Percentiles rank a stretch among this genome's conserved stretches.
Conservation (phyloP, 208 protist species). For the Trypanosomatidae sp. region DNA sequence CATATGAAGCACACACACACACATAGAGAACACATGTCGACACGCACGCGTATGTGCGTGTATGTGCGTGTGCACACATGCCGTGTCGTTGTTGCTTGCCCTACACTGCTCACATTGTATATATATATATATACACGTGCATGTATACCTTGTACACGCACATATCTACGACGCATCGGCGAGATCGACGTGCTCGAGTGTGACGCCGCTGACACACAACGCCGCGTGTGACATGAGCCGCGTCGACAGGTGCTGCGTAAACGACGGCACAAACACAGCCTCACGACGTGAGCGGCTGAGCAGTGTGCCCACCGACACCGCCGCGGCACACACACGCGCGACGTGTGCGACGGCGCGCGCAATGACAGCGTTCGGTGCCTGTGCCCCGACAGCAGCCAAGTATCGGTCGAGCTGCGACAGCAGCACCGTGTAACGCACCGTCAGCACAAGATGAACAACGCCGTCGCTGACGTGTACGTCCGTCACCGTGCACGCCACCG, state of each 20-base stretch:
- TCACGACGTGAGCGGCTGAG: constrained; percentile 48
- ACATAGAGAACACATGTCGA: no score
- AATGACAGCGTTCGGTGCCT: constrained; percentile 60
- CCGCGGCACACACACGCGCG: constrained; percentile 22
- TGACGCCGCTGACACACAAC: constrained; percentile 30
- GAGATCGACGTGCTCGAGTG: constrained; percentile 46
- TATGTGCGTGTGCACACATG: no score
- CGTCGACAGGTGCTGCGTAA: constrained; percentile 23
- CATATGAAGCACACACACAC: no score
- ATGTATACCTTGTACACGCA: background rate
- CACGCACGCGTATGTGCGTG: no score
- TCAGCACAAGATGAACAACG: constrained; percentile 45
- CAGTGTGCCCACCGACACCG: constrained; percentile 59
- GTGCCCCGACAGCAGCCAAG: constrained; percentile 55
- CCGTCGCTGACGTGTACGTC: constrained; percentile 44
- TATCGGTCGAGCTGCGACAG: constrained; percentile 71
- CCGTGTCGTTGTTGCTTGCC: no score
- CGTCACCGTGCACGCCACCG: constrained; percentile 40
- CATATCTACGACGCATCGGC: constrained; percentile 8
- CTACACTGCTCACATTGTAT: background rate
- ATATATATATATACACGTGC: background rate
- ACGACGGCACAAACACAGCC: constrained; percentile 32
- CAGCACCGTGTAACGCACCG: constrained; percentile 48
- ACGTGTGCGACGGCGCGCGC: constrained; percentile 33
- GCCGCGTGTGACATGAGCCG: constrained; percentile 62